Evolutionary conservation across 345 rosid species (phyloP), one percentile per base, ranked within the genome.

Genomic region (Rhizophora mangle): DNA sequence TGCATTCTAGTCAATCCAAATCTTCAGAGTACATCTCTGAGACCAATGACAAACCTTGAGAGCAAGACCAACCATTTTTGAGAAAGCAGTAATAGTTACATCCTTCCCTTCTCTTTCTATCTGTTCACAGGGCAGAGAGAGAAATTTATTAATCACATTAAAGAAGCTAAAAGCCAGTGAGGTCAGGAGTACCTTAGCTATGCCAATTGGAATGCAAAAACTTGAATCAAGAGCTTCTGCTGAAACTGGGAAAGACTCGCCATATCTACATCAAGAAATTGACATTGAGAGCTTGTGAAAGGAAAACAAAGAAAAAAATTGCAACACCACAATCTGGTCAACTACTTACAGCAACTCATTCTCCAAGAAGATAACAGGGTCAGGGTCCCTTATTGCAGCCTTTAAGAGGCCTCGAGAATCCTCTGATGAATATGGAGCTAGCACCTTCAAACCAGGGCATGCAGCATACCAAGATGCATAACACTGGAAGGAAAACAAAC

Each of bases 381-480:
- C 97, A 49, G 98, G 96, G 76, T 94, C 98, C 77, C 97, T 87
- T 67, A 91, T 91, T 30, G 97, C 98, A 65, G 97, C 93, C 82
- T 94, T 91, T 61, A 94, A 76, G 67, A 89, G 88, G 37, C 97
- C 97, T 32, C 93, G 91, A 60, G 95, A 88, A 82, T 93, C 98
- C 81, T 93, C 98, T 6, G 96, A 86, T 63, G 85, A 88, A 71
- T 89, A 93, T 26, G 96, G 97, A 70, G 85, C 27, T 22, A 91
- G 79, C 19, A 93, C 98, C 78, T 93, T 91, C 75, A 94, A 80
- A 49, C 98, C 98, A 43, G 95, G 96, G 68, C 87, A 85, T 63
- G 95, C 72, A 68, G 83, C 92, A 69, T 78, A 94, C 98, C 98
- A 94, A 24, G 96, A 69, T 18, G 98, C 98, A 83, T 84, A 91